Conservation (phyloP, 2,329 filamentous ascomycete species). For the Colletotrichum godetiae region DNA sequence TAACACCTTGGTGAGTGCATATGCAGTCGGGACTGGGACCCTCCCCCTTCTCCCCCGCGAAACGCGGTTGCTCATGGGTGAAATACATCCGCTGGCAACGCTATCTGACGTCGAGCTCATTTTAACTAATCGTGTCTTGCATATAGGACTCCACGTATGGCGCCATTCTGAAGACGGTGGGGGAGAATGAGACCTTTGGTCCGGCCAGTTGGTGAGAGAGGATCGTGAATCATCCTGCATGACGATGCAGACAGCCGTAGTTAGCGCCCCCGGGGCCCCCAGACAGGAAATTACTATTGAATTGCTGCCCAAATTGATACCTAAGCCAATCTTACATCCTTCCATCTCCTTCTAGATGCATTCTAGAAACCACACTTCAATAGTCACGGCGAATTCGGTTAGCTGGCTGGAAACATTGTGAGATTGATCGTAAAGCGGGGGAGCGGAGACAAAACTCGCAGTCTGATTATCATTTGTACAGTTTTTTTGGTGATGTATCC, state of each 20-base stretch:
- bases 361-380: neutral
- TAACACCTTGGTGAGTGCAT: conserved; percentile 44
- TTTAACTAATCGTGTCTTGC: neutral
- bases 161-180: conserved; percentile 40
- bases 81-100: neutral
- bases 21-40: neutral
- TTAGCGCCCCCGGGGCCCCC: conserved; percentile 8
- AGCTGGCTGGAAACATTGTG: neutral
- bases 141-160: conserved; percentile 38
- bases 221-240: conserved; percentile 26
- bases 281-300: neutral
- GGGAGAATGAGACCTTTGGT: conserved; percentile 44
- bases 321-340: neutral
- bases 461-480: conserved; percentile 17
- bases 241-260: conserved; percentile 20
- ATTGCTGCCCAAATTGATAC: conserved; percentile 33
- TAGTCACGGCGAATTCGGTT: neutral
- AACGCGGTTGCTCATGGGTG: neutral
- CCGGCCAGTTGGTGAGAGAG: conserved; percentile 44
- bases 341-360: neutral
- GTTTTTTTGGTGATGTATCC: conserved; percentile 1
- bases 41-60: neutral
- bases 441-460: conserved; percentile 17
- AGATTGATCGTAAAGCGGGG: neutral
- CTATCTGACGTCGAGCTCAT: neutral